phyloP scores from a whole-genome alignment of 2,329 filamentous ascomycete genomes.

The Fusarium sp. region DNA sequence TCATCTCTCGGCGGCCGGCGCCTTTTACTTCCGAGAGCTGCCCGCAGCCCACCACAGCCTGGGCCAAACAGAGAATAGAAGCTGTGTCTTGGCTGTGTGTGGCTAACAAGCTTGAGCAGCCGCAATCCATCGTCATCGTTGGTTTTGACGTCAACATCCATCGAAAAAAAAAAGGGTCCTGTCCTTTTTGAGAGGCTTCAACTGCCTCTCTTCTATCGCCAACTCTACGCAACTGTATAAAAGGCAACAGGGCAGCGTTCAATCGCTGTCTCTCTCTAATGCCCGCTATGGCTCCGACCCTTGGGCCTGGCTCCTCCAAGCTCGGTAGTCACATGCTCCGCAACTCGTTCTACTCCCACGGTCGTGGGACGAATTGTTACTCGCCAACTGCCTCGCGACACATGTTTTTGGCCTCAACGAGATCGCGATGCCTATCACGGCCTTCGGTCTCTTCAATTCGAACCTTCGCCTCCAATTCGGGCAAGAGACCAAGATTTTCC shows the following conservation, averaged over 20 bases:
- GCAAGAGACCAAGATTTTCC: constrained; percentile 63
- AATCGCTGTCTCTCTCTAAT: constrained; percentile 27
- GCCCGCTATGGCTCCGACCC: constrained; percentile 50
- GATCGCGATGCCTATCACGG: constrained; percentile 45
- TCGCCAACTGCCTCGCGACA: constrained; percentile 39
- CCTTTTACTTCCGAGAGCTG: constrained; percentile 37
- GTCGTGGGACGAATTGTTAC: constrained; percentile 48
- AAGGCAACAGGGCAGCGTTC: constrained; percentile 27
- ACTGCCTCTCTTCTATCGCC: constrained; percentile 9
- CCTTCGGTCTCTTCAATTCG: constrained; percentile 45
- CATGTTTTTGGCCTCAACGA: constrained; percentile 40
- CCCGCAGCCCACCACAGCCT: constrained; percentile 5
- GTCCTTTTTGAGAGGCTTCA: constrained; percentile 15
- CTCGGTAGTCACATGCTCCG: constrained; percentile 51
- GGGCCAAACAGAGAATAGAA: not conserved
- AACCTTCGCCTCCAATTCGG: constrained; percentile 53
- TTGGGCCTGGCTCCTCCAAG: constrained; percentile 53
- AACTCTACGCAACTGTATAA: constrained; percentile 16
- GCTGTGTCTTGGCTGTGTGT: constrained; percentile 38
- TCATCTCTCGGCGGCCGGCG: constrained; percentile 38
- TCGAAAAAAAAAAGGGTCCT: constrained; percentile 33
- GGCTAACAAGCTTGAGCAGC: constrained; percentile 40
- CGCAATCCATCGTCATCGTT: constrained; percentile 44
- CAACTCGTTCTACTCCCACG: constrained; percentile 45
- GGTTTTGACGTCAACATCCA: constrained; percentile 44